A percentile compares a stretch with the other conserved stretches of the same genome.
Evolutionary conservation across 1,284 basidiomycete genomes (phyloP).

Genomic region (Pterula multifida): DNA sequence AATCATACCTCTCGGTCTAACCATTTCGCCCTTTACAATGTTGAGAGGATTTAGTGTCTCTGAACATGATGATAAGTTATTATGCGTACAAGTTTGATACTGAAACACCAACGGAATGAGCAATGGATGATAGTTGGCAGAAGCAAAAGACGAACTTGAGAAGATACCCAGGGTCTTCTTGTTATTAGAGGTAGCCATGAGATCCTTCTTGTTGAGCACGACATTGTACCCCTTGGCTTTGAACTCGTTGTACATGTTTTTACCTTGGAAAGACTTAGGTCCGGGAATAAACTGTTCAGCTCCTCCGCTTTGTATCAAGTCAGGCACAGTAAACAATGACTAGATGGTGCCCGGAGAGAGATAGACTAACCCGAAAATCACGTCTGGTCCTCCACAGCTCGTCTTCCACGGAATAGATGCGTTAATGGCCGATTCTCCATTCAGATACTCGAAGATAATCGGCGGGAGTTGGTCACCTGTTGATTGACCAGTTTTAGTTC

Average conservation of each 20-base stretch:
- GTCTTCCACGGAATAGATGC: conserved; percentile 25
- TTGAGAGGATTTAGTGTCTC: background rate
- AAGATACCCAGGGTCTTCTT: conserved; percentile 29
- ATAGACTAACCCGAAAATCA: conserved; percentile 24
- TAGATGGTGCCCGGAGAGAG: background rate
- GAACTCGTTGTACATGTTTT: conserved; percentile 28
- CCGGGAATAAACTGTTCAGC: conserved; percentile 30
- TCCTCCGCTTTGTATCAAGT: conserved; percentile 24
- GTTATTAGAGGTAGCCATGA: conserved; percentile 17
- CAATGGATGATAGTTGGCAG: background rate
- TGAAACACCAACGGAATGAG: conserved; percentile 5
- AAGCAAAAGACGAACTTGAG: conserved; percentile 17
- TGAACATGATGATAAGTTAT: background rate
- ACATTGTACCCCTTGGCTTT: conserved; percentile 25
- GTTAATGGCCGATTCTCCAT: conserved; percentile 20
- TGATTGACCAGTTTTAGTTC: background rate
- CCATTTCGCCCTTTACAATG: conserved; percentile 25
- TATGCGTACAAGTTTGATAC: conserved; percentile 18
- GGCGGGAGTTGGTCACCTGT: conserved; percentile 17
- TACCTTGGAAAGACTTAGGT: conserved; percentile 21
- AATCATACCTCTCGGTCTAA: conserved; percentile 22
- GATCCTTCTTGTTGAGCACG: conserved; percentile 22
- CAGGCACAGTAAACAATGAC: background rate
- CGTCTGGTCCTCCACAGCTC: conserved; percentile 25
- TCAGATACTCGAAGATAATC: conserved; percentile 25